Base-by-base conservation (phyloP, 2,329 filamentous ascomycete species). In the Colletotrichum abscissum region DNA sequence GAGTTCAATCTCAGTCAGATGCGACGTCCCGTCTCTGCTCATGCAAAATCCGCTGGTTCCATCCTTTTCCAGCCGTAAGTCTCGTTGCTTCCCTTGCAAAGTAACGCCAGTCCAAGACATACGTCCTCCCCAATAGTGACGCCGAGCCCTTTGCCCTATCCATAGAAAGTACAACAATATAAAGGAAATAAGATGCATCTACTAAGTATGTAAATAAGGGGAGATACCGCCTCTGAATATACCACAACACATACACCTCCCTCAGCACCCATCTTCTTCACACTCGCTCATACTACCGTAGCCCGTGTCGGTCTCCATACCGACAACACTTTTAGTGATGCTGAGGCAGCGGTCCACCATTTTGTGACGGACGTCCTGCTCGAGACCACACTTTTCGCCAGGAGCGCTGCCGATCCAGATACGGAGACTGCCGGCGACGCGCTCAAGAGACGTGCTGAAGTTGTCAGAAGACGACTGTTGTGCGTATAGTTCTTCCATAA, bases 281-380 rank as follows among this genome's bases (percentile, higher is more conserved):
- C 82, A 82, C 56, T 89, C 88, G 72, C 85, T 88, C 85, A 89
- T 88, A 75, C 86, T 91, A 60, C 85, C 89, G 79, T 92, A 92
- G 8, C 90, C 90, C 1, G 87, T 87, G 76, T 92, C 90, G 14
- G 84, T 81, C 70, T 90, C 87, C 86, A 92, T 91, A 9, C 90
- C 89, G 8, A 91, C 86, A 49, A 89, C 82, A 63, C 82, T 86
- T 78, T 89, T 90, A 16, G 88, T 90, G 46, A 92, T 86, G 12
- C 80, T 78, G 22, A 92, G 79, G 73, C 90, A 92, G 64, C 86
- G 84, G 63, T 89, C 85, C 4, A 92, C 87, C 76, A 91, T 86
- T 74, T 84, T 83, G 69, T 85, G 84, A 70, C 89, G 87, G n/a
- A 89, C 80, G 16, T 86, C 84, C 2, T 83, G 82, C 22, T 85